Evolutionary conservation across 495 filamentous ascomycete genomes (phyloP).

Genomic region (Bacidia rubella): DNA sequence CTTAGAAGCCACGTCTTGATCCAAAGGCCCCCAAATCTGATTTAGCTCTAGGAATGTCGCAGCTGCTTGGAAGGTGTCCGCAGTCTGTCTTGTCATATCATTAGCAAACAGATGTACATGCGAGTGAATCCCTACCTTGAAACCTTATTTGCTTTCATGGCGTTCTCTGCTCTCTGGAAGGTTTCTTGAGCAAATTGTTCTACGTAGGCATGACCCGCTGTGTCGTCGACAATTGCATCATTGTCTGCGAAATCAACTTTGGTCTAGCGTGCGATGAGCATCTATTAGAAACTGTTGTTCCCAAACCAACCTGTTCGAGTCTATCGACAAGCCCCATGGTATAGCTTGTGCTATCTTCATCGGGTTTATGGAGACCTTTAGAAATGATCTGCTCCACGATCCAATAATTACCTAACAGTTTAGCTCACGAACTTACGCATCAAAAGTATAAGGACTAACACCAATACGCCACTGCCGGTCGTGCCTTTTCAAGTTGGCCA

Average conservation of each 20-base stretch:
- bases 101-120: background rate
- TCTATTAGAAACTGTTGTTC: background rate
- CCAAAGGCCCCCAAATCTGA: slow-evolving; percentile 64
- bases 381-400: slow-evolving; percentile 83
- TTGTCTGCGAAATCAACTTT: slow-evolving; percentile 49
- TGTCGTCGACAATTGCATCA: slow-evolving; percentile 69
- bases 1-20: slow-evolving; percentile 68
- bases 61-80: slow-evolving; percentile 83
- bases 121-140: slow-evolving; percentile 47
- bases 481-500: slow-evolving; percentile 66
- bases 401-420: slow-evolving; percentile 65
- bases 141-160: slow-evolving; percentile 70
- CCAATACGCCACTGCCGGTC: slow-evolving; percentile 87
- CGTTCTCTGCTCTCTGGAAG: slow-evolving; percentile 68
- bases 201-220: slow-evolving; percentile 76
- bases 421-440: slow-evolving; percentile 1
- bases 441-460: slow-evolving; percentile 42
- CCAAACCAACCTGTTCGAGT: slow-evolving; percentile 54
- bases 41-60: slow-evolving; percentile 81
- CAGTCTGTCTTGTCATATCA: slow-evolving; percentile 56
- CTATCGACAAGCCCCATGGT: slow-evolving; percentile 82
- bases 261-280: slow-evolving; percentile 31
- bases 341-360: slow-evolving; percentile 62
- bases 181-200: slow-evolving; percentile 87
- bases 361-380: slow-evolving; percentile 58